Evolutionary conservation across 345 rosid genomes (phyloP), one percentile per base, ranked within the genome.

Genomic region (Sonneratia caseolaris): DNA sequence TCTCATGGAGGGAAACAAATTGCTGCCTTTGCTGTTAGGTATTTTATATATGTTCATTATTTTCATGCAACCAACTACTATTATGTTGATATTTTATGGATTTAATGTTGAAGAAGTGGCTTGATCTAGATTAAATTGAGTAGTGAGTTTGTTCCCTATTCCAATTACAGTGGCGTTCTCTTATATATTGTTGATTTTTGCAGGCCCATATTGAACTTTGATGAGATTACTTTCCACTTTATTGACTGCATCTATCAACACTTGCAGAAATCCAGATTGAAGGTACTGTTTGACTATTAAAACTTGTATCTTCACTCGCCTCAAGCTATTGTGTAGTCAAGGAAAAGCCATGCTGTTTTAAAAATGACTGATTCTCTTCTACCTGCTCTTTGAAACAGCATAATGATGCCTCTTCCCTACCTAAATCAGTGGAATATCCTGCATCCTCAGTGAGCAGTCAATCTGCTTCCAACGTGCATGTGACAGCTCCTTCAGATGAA

Each of bases 191-290:
- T 61, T 12, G 4, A 21, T 73, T 57, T 81, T 68, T 37, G 13
- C 88, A 94, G 98, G 84, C 96, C 93, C 0, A 82, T 94, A 48
- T 72, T 70, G 56, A 88, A 87, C 78, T 91, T 84, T 40, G 91
- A 94, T 73, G 98, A 94, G 84, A 81, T 94, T 62, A 86, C 96
- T 37, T 91, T 84, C 79, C 98, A 94, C 85, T 90, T 84, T 57
- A 82, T 94, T 53, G 96, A 94, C 73, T 91, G 97, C 85, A 86
- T 94, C 66, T 83, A 91, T 70, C 84, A 83, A 64, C 81, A 84
- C 71, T 68, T 87, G 51, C 87, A 77, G 80, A 87, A 81, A 77
- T 82, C 91, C 71, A 90, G 81, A 64, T 68, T 80, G 37, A 87
- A 84, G 96, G 96, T 91, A 82, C 18, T 71, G 71, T 37, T 69